Evolutionary conservation across 495 filamentous ascomycete species (phyloP).

Genomic region (Hyaloscypha finlandica): DNA sequence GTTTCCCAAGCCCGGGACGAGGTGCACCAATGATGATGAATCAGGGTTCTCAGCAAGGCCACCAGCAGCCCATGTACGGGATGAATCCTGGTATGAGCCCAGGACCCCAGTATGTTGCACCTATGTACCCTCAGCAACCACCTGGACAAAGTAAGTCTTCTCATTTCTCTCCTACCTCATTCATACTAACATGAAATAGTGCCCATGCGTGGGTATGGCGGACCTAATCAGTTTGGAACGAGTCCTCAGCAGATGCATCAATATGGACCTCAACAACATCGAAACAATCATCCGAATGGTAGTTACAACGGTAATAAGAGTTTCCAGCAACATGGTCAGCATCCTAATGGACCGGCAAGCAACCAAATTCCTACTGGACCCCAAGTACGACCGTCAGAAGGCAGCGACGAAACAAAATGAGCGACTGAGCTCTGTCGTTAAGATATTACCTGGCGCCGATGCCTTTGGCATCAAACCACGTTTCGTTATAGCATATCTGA

Average conservation of each 20-base stretch:
- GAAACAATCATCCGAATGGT: conserved; percentile 39
- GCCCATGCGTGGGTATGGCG: conserved; percentile 61
- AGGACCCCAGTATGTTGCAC: conserved; percentile 61
- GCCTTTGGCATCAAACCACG: conserved; percentile 28
- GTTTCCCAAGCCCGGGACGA: conserved; percentile 81
- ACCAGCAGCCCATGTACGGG: conserved; percentile 71
- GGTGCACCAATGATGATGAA: conserved; percentile 80
- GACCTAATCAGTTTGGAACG: conserved; percentile 62
- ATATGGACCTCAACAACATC: conserved; percentile 61
- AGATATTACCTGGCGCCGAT: conserved; percentile 28
- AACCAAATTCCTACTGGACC: conserved; percentile 45
- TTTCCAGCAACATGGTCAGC: conserved; percentile 52
- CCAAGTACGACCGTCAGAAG: conserved; percentile 46
- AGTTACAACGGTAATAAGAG: conserved; percentile 51
- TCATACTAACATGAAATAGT: conserved; percentile 43
- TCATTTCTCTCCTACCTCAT: not conserved
- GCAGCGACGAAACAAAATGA: conserved; percentile 61
- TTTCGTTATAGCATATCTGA: conserved; percentile 24
- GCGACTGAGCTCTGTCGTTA: not conserved
- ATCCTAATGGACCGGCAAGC: conserved; percentile 50
- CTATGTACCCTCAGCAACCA: conserved; percentile 64
- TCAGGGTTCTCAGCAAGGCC: conserved; percentile 73
- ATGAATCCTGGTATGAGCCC: conserved; percentile 68
- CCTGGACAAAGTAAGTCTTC: conserved; percentile 64
- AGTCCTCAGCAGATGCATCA: conserved; percentile 68